Percentiles rank a stretch among this genome's conserved stretches.
Evolutionary conservation across 169 alveolate species (phyloP).

Genomic region (Plasmodium malariae): DNA sequence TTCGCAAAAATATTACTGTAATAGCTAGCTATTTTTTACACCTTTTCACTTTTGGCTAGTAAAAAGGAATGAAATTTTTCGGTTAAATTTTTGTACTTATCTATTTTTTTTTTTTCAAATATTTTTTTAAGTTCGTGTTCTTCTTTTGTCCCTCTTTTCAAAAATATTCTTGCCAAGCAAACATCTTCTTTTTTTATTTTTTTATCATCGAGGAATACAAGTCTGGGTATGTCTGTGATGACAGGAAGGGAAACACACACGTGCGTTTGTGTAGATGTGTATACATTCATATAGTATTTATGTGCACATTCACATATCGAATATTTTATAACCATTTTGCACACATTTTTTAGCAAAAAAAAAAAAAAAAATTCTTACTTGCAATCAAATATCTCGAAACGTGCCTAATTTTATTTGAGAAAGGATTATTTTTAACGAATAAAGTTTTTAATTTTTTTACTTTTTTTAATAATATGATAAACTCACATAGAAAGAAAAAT

Average conservation of each 20-base stretch:
- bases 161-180: constrained; percentile 46
- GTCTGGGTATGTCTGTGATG: constrained; percentile 29
- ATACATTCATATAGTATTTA: neutral
- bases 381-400: constrained; percentile 50
- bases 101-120: constrained; percentile 39
- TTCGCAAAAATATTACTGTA: too few relatives aligned
- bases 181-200: constrained; percentile 61
- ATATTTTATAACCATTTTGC: too few relatives aligned
- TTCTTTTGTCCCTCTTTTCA: constrained; percentile 37
- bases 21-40: neutral
- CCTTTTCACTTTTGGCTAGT: constrained; percentile 20
- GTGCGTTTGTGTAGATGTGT: neutral
- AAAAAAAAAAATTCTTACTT: constrained; percentile 19
- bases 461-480: constrained; percentile 30
- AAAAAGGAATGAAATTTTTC: constrained; percentile 49
- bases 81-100: constrained; percentile 47
- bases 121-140: constrained; percentile 67
- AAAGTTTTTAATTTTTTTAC: constrained; percentile 37
- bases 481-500: constrained; percentile 41
- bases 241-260: neutral
- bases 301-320: too few relatives aligned
- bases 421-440: constrained; percentile 44
- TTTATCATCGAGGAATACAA: constrained; percentile 58
- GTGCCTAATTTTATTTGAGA: constrained; percentile 33
- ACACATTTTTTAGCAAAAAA: neutral